phyloP scores from a whole-genome alignment of 2,329 filamentous ascomycete genomes.

The Colletotrichum camelliae region DNA sequence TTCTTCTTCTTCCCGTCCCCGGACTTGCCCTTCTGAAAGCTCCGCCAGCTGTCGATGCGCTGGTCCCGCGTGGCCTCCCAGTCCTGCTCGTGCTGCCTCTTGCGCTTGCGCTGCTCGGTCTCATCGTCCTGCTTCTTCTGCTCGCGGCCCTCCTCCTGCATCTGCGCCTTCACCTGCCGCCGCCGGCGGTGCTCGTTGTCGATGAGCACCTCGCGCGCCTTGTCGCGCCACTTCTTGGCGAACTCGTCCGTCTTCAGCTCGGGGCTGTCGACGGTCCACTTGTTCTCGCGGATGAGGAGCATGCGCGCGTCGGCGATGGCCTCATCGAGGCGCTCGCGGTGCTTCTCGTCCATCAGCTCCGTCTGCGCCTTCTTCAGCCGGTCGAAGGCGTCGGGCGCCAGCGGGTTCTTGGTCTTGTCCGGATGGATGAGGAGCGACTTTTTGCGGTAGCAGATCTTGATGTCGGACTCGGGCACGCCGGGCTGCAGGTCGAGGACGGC shows the following conservation, averaged over 20 bases:
- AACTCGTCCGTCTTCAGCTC: slow-evolving; percentile 88
- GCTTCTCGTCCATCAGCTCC: slow-evolving; percentile 91
- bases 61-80: slow-evolving; percentile 94
- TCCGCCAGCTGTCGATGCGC: slow-evolving; percentile 91
- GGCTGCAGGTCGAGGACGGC: slow-evolving; percentile 95
- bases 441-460: slow-evolving; percentile 91
- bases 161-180: slow-evolving; percentile 87
- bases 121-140: slow-evolving; percentile 88
- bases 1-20: slow-evolving; percentile 56
- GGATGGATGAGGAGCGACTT: slow-evolving; percentile 99
- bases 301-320: slow-evolving; percentile 95
- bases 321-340: slow-evolving; percentile 86
- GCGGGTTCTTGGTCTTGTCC: slow-evolving; percentile 92
- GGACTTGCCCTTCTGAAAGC: slow-evolving; percentile 80
- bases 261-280: slow-evolving; percentile 87
- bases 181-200: slow-evolving; percentile 88
- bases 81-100: slow-evolving; percentile 90
- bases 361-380: slow-evolving; percentile 94
- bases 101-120: slow-evolving; percentile 78
- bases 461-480: slow-evolving; percentile 93
- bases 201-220: slow-evolving; percentile 86
- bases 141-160: slow-evolving; percentile 95
- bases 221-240: slow-evolving; percentile 84
- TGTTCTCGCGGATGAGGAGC: slow-evolving; percentile 91
- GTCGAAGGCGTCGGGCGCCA: slow-evolving; percentile 94